A percentile compares a stretch with the other conserved stretches of the same genome.
These are phyloP conservation scores for Vitis rupestris DNA, from an alignment of 164 flowering plant genomes.

Conservation along the genomic window DNA sequence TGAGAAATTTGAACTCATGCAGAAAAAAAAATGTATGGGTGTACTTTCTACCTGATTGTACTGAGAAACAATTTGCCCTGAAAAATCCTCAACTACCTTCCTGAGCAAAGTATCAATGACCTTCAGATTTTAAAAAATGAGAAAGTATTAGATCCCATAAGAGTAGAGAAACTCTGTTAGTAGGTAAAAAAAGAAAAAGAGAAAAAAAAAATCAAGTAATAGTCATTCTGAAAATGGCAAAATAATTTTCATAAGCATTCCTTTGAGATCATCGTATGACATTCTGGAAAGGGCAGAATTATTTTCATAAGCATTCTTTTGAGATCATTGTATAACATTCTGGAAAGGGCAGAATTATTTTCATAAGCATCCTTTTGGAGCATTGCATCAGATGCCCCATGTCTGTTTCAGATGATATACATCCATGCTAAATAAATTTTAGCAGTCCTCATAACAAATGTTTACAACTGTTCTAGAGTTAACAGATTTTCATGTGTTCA, in stretches of 20 bases:
- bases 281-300: too few relatives aligned
- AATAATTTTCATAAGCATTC: too few relatives aligned
- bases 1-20: neutral
- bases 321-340: too few relatives aligned
- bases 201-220: too few relatives aligned
- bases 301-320: too few relatives aligned
- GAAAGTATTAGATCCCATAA: too few relatives aligned
- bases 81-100: conserved; percentile 66
- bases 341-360: neutral
- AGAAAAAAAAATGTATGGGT: neutral
- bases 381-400: neutral
- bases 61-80: conserved; percentile 54
- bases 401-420: neutral
- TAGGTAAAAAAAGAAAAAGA: neutral
- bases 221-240: too few relatives aligned
- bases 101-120: conserved; percentile 57
- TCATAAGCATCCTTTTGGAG: neutral
- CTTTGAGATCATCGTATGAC: too few relatives aligned
- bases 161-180: neutral
- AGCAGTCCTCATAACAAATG: neutral
- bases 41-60: conserved; percentile 57
- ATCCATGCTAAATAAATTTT: too few relatives aligned
- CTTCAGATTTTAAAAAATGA: conserved; percentile 28
- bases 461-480: neutral
- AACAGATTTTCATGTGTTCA: neutral